Evolutionary conservation across 306 rosid genomes (phyloP), one percentile per base, ranked within the genome.

Genomic region (Begonia masoniana): DNA sequence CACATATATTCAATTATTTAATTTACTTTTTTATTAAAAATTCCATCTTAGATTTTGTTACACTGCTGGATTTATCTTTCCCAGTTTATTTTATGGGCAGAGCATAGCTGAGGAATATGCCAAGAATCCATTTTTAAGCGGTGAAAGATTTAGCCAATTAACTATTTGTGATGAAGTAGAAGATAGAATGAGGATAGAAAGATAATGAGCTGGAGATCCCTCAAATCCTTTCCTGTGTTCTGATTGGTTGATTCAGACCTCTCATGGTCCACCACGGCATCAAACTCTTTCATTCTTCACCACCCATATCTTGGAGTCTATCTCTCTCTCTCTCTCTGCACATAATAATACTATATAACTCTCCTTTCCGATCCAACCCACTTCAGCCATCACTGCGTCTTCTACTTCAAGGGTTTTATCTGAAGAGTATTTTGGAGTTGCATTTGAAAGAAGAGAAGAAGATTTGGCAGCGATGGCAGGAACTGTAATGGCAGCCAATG

Each of bases 401-500:
- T 39, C 12, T 15, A 19, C 50, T 8, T 5, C 43, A 10, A n/a
- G 3, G 2, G 24, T 21, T 21, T 21, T 21, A 1, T 21, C 24
- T 21, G 24, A 17, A 5, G 17, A 10, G 5, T 9, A 49, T 11
- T 7, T 15, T 13, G 19, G 9, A 21, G 23, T 10, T 15, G 7
- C 19, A 50, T 15, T n/a, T 10, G 10, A 43, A 51, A 53, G 16
- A 50, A 2, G 54, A 53, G 16, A 31, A 9, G 51, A 43, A 42
- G 52, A 52, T 62, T 62, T 36, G 68, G 56, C 49, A 80, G 46
- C 52, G 71, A 75, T 73, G 85, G 67, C 82, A 41, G 11, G 74
- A 60, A 66, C 75, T 61, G 56, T 77, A 64, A 84, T 82, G 95
- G 89, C 97, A 53, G 83, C 96, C 46, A 69, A 86, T 42, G 78